phyloP scores from a whole-genome alignment of 352 stramenopile genomes.

The Phytophthora europaea region DNA sequence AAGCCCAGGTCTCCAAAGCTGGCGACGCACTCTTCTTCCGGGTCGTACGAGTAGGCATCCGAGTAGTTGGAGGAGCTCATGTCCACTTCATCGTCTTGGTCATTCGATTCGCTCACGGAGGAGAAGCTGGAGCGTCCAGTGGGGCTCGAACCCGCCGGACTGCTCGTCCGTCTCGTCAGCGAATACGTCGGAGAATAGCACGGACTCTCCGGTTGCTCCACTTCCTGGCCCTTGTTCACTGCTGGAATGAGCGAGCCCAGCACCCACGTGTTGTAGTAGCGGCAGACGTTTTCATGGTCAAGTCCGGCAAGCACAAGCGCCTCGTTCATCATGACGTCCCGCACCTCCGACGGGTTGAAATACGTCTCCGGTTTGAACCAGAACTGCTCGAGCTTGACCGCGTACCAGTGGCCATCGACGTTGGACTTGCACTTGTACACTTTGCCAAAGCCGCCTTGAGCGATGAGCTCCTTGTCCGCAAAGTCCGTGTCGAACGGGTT shows the following conservation, averaged over 20 bases:
- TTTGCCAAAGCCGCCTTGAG: constrained; percentile 79
- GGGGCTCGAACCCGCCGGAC: constrained; percentile 22
- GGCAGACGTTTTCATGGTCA: constrained; percentile 95
- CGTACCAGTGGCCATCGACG: constrained; percentile 76
- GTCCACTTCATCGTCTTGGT: constrained; percentile 38
- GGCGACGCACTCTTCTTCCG: constrained; percentile 34
- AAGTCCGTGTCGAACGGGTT: constrained; percentile 89
- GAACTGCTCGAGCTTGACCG: constrained; percentile 86
- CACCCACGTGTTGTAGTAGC: constrained; percentile 93
- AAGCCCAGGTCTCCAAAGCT: constrained; percentile 71
- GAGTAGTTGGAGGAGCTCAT: constrained; percentile 37
- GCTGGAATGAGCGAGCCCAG: constrained; percentile 72
- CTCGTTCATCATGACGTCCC: constrained; percentile 94
- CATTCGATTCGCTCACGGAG: constrained; percentile 20
- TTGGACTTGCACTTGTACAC: constrained; percentile 85
- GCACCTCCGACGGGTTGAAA: constrained; percentile 82
- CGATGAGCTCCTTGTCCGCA: constrained; percentile 69
- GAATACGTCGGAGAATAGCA: constrained; percentile 28
- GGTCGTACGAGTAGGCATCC: constrained; percentile 31
- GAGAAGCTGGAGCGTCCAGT: constrained; percentile 19
- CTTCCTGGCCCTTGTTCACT: constrained; percentile 40
- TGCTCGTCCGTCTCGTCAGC: constrained; percentile 33
- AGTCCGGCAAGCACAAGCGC: constrained; percentile 93
- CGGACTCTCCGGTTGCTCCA: constrained; percentile 34
- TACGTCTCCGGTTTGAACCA: constrained; percentile 88